phyloP scores from a whole-genome alignment of 192 early-diverging fungal genomes.

The Kickxella alabastrina region DNA sequence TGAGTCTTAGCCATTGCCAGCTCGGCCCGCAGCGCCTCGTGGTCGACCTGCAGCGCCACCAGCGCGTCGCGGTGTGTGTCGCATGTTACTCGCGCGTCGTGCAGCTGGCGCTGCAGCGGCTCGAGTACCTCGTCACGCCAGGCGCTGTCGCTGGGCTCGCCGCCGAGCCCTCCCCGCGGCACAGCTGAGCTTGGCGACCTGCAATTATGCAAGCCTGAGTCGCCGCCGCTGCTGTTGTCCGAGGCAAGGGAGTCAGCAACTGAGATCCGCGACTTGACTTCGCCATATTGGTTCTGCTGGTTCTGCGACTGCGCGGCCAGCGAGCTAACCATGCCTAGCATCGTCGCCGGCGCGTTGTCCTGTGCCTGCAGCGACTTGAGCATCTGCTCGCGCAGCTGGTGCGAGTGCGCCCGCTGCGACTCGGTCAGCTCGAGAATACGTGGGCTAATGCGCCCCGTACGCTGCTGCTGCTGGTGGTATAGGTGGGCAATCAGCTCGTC shows the following conservation, averaged over 20 bases:
- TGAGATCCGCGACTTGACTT: not conserved
- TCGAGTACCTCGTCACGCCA: slow-evolving; percentile 47
- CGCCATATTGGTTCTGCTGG: not conserved
- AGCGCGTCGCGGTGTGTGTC: slow-evolving; percentile 40
- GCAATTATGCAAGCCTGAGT: too few species aligned
- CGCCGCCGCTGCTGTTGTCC: not conserved
- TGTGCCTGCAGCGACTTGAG: slow-evolving; percentile 31
- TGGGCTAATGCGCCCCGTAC: slow-evolving; percentile 27
- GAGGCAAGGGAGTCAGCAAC: not conserved
- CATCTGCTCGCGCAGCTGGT: slow-evolving; percentile 42
- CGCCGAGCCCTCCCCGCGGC: not conserved
- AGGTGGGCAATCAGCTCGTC: too few species aligned
- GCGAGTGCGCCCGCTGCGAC: slow-evolving; percentile 24
- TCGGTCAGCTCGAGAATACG: slow-evolving; percentile 34
- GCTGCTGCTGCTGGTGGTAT: too few species aligned
- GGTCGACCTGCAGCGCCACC: slow-evolving; percentile 31
- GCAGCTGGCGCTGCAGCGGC: slow-evolving; percentile 41
- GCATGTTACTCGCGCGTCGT: slow-evolving; percentile 41
- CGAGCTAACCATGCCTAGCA: slow-evolving; percentile 10
- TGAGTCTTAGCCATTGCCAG: slow-evolving; percentile 30
- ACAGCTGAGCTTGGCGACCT: too few species aligned
- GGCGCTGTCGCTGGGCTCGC: slow-evolving; percentile 11
- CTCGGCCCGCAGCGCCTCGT: slow-evolving; percentile 27
- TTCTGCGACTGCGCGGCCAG: not conserved
- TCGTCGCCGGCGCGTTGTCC: slow-evolving; percentile 18